Base-by-base conservation (phyloP, 306 rosid species). In the Benincasa hispida region DNA sequence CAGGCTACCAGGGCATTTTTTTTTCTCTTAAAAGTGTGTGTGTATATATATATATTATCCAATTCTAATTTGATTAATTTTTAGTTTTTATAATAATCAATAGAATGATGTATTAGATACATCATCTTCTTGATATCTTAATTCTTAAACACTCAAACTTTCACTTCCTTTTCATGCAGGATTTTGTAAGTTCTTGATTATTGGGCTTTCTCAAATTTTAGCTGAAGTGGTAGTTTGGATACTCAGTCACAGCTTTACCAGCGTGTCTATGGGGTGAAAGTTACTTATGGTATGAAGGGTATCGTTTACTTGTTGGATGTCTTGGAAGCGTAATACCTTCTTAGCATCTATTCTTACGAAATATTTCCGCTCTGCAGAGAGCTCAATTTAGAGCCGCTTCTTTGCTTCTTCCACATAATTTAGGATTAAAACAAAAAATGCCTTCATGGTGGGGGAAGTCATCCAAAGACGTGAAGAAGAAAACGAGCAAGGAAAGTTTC, bases 391-490 rank as follows among this genome's bases (percentile, higher is more conserved):
- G 50, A 48, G 61, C 6, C 19, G 39, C 55, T 60, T 58, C 72
- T 76, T 60, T 61, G 17, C 66, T 25, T 14, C 13, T 37, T 30
- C 63, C 32, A 51, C 22, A 51, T 51, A 54, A 24, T 34, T 18
- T 78, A 17, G 65, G 48, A 66, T 35, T 24, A 76, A 62, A 45
- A 77, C 72, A 82, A 81, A 85, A 87, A 79, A 94, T 95, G 99
- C 97, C 81, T 85, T 74, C 96, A 58, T 90, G 99, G 99, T 88
- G 93, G 97, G 96, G 87, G 57, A 95, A 86, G 82, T 87, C 96
- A 25, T 95, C 99, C 79, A 95, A 90, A 86, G 97, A 95, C 77
- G 82, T 83, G 55, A 92, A 92, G 92, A 92, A 92, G 88, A 95
- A 95, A 83, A 67, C 89, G 10, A 77, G 83, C 72, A 90, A 89